phyloP scores from a whole-genome alignment of 2,329 filamentous ascomycete genomes.

The Arthroderma sp. region DNA sequence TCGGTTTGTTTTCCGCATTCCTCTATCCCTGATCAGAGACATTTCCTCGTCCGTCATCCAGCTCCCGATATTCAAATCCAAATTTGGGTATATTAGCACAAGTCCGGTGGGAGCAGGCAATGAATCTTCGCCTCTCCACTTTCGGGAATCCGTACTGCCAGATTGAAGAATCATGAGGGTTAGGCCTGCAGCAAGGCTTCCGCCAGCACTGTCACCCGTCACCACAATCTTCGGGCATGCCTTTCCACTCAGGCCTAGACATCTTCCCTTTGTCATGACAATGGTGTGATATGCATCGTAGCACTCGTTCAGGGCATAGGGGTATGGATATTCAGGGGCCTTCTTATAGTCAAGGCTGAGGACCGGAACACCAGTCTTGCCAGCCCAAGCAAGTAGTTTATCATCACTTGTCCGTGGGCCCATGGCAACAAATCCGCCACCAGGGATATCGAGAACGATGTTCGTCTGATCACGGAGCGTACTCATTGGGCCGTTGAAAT shows the following conservation, averaged over 20 bases:
- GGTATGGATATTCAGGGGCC: constrained; percentile 73
- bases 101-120: constrained; percentile 68
- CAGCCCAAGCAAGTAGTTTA: constrained; percentile 84
- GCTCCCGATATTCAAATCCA: constrained; percentile 96
- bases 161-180: constrained; percentile 83
- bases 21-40: constrained; percentile 76
- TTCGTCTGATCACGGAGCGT: constrained; percentile 64
- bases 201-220: constrained; percentile 70
- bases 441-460: constrained; percentile 78
- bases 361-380: constrained; percentile 74
- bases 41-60: constrained; percentile 99
- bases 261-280: constrained; percentile 58
- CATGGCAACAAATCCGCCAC: constrained; percentile 95
- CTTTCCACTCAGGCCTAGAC: constrained; percentile 60
- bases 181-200: constrained; percentile 67
- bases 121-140: constrained; percentile 45
- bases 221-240: constrained; percentile 56
- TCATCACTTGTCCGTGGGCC: constrained; percentile 88
- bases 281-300: constrained; percentile 74
- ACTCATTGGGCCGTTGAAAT: constrained; percentile 77
- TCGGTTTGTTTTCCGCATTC: constrained; percentile 63
- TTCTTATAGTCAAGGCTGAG: constrained; percentile 86
- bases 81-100: constrained; percentile 72
- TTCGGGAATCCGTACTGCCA: constrained; percentile 44
- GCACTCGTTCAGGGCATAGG: constrained; percentile 75